Conservation (phyloP, 2,329 filamentous ascomycete species). For the Penicillium olsonii region DNA sequence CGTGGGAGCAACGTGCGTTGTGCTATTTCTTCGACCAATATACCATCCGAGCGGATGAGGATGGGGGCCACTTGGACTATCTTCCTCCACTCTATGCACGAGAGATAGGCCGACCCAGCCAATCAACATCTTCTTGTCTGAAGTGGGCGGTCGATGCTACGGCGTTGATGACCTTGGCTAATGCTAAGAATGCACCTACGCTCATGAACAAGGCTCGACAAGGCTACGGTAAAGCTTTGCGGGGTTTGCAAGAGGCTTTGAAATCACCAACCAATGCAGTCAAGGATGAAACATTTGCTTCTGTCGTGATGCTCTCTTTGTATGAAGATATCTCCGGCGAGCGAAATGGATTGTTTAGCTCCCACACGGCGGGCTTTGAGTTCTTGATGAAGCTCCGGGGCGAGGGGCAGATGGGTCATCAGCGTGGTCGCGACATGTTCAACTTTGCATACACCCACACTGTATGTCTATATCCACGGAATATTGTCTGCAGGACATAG, state of each 20-base stretch:
- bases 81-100: conserved; percentile 38
- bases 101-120: conserved; percentile 17
- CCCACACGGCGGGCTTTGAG: conserved; percentile 39
- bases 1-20: conserved; percentile 39
- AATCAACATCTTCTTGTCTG: conserved; percentile 30
- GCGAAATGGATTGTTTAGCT: conserved; percentile 36
- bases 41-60: conserved; percentile 30
- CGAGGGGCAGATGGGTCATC: conserved; percentile 29
- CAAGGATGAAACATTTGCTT: conserved; percentile 41
- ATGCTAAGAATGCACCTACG: conserved; percentile 27
- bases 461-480: conserved; percentile 23
- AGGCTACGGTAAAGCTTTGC: conserved; percentile 35
- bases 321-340: conserved; percentile 44
- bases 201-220: conserved; percentile 32
- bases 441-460: conserved; percentile 39
- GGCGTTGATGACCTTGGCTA: conserved; percentile 36
- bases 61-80: conserved; percentile 38
- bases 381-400: conserved; percentile 38
- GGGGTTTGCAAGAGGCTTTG: conserved; percentile 31
- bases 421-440: conserved; percentile 38
- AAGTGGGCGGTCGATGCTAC: conserved; percentile 38
- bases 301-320: conserved; percentile 38
- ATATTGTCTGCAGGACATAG: background rate
- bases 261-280: conserved; percentile 30
- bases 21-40: conserved; percentile 47